phyloP scores from a whole-genome alignment of 257 asterid genomes.

The Salvia miltiorrhiza region DNA sequence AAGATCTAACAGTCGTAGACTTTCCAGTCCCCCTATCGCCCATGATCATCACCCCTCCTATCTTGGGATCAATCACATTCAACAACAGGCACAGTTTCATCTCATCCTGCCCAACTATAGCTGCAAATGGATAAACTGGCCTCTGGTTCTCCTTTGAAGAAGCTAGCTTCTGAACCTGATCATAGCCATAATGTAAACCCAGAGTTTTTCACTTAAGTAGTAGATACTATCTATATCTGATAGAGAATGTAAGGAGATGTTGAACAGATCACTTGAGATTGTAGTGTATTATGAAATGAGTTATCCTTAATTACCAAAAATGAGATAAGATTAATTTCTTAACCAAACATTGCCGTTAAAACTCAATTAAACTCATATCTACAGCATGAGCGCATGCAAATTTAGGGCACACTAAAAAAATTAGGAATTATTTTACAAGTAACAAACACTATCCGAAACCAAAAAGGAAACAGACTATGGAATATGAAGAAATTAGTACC shows the following conservation, averaged over 20 bases:
- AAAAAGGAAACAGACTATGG: background rate
- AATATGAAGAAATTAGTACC: conserved; percentile 15
- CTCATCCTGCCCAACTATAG: conserved; percentile 97
- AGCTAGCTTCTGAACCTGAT: conserved; percentile 54
- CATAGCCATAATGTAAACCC: conserved; percentile 17
- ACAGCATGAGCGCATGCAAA: background rate
- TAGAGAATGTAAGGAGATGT: background rate
- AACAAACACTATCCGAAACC: background rate
- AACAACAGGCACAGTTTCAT: conserved; percentile 84
- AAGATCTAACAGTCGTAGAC: conserved; percentile 83
- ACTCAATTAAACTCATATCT: background rate
- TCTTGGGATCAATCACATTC: conserved; percentile 91
- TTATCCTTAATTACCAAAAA: background rate
- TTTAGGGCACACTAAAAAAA: background rate
- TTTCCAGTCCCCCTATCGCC: conserved; percentile 97
- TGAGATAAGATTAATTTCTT: background rate
- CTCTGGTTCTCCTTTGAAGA: conserved; percentile 71
- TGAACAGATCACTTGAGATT: background rate
- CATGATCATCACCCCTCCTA: conserved; percentile 99
- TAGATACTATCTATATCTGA: background rate
- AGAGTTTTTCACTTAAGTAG: background rate
- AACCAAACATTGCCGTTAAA: background rate
- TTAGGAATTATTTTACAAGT: background rate
- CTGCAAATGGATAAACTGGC: conserved; percentile 94
- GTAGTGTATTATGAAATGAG: background rate